Base-by-base conservation (phyloP, 129 eudicot genomes). In the Flaveria robusta region DNA sequence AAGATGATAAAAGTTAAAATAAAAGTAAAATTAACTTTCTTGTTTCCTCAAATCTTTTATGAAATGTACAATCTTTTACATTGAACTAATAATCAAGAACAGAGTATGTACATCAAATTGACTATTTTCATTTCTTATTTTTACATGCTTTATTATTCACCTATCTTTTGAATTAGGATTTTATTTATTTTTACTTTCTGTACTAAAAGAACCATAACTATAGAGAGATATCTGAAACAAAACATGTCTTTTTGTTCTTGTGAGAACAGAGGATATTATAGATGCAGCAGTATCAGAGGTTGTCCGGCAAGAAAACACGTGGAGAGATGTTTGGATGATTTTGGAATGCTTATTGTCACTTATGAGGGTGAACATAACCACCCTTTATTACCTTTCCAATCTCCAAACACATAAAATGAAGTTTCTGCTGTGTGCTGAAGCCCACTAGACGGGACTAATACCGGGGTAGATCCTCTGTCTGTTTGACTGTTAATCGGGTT, bases 241-340 rank as follows among this genome's bases (percentile, higher is more conserved):
- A 58, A 5, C 12, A 37, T 45, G 41, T 52, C 39, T 9, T 7
- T 9, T 73, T 74, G 68, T 62, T 29, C 64, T n/a, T 72, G 74
- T n/a, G 19, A 19, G 86, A 80, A 66, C 90, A 94, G 98, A 89
- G 98, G 97, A 20, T 94, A 94, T 90, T 94, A 94, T 65, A 94
- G 91, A 83, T 94, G 98, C 77, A 94, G 98, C 85, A 94, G 97
- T 74, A 79, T 94, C 86, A 87, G 98, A 89, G 98, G 97, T 58
- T 94, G 98, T 63, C 98, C 98, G 0, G 97, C 98, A 59, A 89
- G 98, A 76, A 94, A 94, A 78, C 98, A 94, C 45, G 98, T 94
- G 42, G 98, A 94, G 81, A 85, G 97, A 52, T 88, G 97, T 74
- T 81, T 91, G 87, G 98, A 94, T 49, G 98, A 94, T 3, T 83